Conservation (phyloP, 768 basidiomycete species). For the Amanita rubescens region DNA sequence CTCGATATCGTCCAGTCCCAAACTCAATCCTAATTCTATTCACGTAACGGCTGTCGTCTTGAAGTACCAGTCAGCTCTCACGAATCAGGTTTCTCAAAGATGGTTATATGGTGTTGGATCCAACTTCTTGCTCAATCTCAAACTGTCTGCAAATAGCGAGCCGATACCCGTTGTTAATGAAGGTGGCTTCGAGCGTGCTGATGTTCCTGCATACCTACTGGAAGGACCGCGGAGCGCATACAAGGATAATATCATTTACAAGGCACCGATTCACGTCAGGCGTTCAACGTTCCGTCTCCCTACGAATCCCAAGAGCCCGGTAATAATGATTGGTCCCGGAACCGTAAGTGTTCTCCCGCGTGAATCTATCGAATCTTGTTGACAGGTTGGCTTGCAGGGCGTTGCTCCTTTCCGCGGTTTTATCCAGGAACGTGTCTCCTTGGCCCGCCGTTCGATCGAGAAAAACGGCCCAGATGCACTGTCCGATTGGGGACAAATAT, state of each 20-base stretch:
- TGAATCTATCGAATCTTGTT: background rate
- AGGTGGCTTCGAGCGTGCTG: constrained; percentile 29
- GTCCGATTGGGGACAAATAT: constrained; percentile 91
- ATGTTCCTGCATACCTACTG: constrained; percentile 71
- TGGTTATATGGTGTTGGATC: constrained; percentile 88
- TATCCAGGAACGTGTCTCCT: constrained; percentile 94
- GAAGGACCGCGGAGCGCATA: constrained; percentile 89
- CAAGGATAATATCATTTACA: constrained; percentile 61
- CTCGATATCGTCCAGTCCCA: constrained; percentile 97
- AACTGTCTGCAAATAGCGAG: constrained; percentile 62
- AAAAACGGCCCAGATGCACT: constrained; percentile 94
- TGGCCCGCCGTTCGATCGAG: constrained; percentile 89
- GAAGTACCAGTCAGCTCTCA: constrained; percentile 72
- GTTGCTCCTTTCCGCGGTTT: constrained; percentile 99
- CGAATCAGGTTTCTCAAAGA: constrained; percentile 44
- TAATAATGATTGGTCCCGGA: constrained; percentile 99
- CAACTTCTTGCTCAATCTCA: constrained; percentile 93
- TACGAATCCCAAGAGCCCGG: constrained; percentile 95
- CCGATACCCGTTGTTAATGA: constrained; percentile 32
- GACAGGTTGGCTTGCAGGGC: constrained; percentile 47
- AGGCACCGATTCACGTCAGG: constrained; percentile 89
- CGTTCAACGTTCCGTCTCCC: constrained; percentile 96
- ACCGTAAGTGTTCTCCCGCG: constrained; percentile 55
- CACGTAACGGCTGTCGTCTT: constrained; percentile 95
- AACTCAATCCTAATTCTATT: constrained; percentile 80